phyloP scores from a whole-genome alignment of 345 rosid species.

The Gossypium turneri region DNA sequence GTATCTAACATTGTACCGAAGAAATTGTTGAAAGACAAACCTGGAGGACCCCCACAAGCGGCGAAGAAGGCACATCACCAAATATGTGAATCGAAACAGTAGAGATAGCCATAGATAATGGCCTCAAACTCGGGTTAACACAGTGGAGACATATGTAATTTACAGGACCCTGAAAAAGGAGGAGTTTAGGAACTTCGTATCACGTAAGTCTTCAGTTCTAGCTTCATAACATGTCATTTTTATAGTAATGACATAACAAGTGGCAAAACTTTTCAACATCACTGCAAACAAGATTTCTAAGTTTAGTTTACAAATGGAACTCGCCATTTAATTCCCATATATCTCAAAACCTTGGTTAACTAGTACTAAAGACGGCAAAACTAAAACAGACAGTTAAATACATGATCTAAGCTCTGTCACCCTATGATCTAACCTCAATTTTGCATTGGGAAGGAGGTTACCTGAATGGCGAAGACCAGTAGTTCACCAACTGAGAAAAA shows the following conservation, averaged over 20 bases:
- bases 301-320: background rate
- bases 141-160: conserved; percentile 80
- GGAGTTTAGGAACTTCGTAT: background rate
- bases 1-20: background rate
- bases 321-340: background rate
- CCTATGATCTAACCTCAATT: background rate
- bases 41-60: conserved; percentile 91
- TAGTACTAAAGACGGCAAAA: background rate
- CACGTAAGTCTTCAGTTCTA: background rate
- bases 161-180: conserved; percentile 61
- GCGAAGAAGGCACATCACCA: conserved; percentile 97
- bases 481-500: conserved; percentile 82
- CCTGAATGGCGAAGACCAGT: conserved; percentile 89
- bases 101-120: conserved; percentile 86
- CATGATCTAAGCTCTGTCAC: background rate
- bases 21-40: conserved; percentile 26
- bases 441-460: conserved; percentile 19
- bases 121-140: conserved; percentile 75
- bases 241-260: background rate
- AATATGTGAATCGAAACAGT: conserved; percentile 85
- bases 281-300: background rate
- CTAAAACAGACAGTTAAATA: background rate
- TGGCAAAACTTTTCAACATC: background rate
- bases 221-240: background rate
- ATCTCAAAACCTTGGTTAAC: conserved; percentile 2